Evolutionary conservation across 768 basidiomycete genomes (phyloP).

Genomic region (Macrolepiota albuminosa): DNA sequence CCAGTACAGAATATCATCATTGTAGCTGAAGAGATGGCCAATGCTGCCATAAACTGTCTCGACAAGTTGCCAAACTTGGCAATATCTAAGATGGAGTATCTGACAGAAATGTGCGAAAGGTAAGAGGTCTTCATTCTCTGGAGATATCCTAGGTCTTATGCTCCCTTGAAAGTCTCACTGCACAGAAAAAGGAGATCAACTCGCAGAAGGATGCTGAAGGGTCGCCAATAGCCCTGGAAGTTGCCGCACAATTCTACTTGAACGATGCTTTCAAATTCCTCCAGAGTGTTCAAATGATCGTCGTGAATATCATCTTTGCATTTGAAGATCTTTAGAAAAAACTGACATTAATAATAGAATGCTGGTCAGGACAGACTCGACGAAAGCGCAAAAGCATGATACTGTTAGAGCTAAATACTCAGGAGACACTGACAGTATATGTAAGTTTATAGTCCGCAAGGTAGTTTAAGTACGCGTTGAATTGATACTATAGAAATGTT

Average conservation of each 20-base stretch:
- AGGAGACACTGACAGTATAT: too few relatives aligned
- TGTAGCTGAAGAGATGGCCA: background rate
- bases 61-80: background rate
- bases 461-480: too few relatives aligned
- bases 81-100: background rate
- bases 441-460: too few relatives aligned
- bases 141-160: background rate
- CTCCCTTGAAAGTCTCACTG: background rate
- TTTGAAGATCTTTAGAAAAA: background rate
- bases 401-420: too few relatives aligned
- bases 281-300: background rate
- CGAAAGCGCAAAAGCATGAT: background rate
- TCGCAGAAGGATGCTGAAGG: background rate
- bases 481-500: too few relatives aligned
- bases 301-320: background rate
- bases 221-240: background rate
- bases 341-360: background rate
- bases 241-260: background rate
- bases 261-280: background rate
- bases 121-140: background rate
- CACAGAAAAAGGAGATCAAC: background rate
- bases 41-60: background rate
- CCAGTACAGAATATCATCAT: background rate
- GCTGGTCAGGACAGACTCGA: background rate
- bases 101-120: background rate